Conservation (phyloP, 2,329 filamentous ascomycete species). For the Thielaviopsis ethacetica region DNA sequence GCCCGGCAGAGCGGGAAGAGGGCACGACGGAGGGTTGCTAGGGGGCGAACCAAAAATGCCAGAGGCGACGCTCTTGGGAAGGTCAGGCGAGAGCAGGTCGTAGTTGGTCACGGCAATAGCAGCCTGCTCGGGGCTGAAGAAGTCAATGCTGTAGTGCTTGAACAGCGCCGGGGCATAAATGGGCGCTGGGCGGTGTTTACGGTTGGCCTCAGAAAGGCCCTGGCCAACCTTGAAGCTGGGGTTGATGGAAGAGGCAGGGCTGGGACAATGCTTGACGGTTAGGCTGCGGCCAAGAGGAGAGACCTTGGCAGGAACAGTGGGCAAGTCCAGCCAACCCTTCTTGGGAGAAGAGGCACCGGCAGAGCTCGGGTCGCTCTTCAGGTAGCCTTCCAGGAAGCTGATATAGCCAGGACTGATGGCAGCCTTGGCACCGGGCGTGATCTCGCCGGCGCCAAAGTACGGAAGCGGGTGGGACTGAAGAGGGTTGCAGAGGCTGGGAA, state of each 20-base stretch:
- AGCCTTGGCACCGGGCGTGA: neutral
- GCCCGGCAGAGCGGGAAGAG: neutral
- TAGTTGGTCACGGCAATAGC: conserved; percentile 1
- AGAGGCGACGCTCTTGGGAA: neutral
- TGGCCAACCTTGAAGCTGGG: neutral
- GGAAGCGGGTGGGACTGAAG: neutral
- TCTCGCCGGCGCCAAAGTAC: neutral
- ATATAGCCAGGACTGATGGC: neutral
- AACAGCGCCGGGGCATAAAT: conserved; percentile 7
- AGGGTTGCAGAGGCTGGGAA: neutral
- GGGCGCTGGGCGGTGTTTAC: neutral
- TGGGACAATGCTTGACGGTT: neutral
- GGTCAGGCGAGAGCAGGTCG: neutral
- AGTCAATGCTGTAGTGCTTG: conserved; percentile 3
- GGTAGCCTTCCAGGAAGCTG: neutral
- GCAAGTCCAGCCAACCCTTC: neutral
- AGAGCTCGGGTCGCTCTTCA: neutral
- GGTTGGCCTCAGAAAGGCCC: neutral
- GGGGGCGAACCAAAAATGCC: neutral
- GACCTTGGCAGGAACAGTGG: neutral
- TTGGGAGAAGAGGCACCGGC: neutral
- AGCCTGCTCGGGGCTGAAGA: conserved; percentile 9
- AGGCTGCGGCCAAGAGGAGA: neutral
- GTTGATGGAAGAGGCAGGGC: neutral
- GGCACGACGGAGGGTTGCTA: neutral